Evolutionary conservation across 257 asterid species (phyloP), one percentile per base, ranked within the genome.

Genomic region (Scutellaria baicalensis): DNA sequence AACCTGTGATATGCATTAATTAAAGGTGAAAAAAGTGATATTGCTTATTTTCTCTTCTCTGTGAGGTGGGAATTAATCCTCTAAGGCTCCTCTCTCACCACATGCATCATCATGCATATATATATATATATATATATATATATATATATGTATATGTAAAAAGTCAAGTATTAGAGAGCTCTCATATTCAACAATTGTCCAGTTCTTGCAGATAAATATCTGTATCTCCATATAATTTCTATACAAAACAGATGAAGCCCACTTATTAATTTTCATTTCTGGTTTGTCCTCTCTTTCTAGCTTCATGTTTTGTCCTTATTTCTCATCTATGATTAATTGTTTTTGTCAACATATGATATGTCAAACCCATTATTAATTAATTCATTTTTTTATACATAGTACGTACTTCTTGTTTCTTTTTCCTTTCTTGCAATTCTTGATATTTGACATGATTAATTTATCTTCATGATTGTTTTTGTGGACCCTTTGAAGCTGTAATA

Each of bases 1-100:
- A 87, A 81, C 93, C 87, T 94, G 99, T 94, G 99, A 94, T 51
- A 60, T 68, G 77, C 87, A 91, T 94, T 76, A 94, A 91, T 91
- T 83, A 72, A 80, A 65, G 83, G 82, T 81, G 81, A 64, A 85
- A 79, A 44, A 85, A 75, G 71, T n/a, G n/a, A 79, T 33, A 78
- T 71, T 51, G 33, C 60, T 47, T 55, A 75, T 54, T 66, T 54
- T 76, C 42, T n/a, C n/a, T n/a, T n/a, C n/a, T 64, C 14, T 70
- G 80, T 75, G 93, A 83, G 88, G 88, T 85, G 83, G 85, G 72
- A 78, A 78, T 89, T 84, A 86, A 86, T 86, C 95, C 86, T n/a
- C n/a, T 78, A 50, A 84, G 89, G 96, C 96, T 86, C 96, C 90
- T 79, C 79, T 76, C 81, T 23, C 18, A 38, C 51, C 52, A 17